Evolutionary conservation across 2,329 filamentous ascomycete genomes (phyloP).

Genomic region (Penicillium crustosum): DNA sequence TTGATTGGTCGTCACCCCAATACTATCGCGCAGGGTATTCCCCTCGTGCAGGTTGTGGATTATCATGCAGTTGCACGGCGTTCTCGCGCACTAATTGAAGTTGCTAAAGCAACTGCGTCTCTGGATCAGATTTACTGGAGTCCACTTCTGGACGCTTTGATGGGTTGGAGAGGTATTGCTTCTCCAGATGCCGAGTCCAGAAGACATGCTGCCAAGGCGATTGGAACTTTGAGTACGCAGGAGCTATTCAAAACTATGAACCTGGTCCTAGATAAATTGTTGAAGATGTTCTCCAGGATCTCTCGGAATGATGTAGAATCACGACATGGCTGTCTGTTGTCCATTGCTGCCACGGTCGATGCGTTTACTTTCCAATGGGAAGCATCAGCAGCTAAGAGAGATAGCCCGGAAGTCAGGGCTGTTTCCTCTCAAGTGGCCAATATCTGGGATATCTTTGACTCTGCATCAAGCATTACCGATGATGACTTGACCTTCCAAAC

Average conservation of each 20-base stretch:
- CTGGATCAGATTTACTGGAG: constrained; percentile 65
- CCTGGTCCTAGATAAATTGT: constrained; percentile 35
- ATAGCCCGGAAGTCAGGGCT: constrained; percentile 25
- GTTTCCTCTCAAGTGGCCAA: constrained; percentile 31
- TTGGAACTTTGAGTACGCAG: constrained; percentile 54
- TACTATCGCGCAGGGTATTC: constrained; percentile 75
- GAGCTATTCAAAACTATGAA: constrained; percentile 32
- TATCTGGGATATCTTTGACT: constrained; percentile 43
- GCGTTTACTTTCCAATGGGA: constrained; percentile 29
- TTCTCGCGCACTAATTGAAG: constrained; percentile 74
- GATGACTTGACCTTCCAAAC: constrained; percentile 42
- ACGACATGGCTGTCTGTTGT: constrained; percentile 47
- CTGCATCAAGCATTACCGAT: constrained; percentile 33
- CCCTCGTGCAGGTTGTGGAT: constrained; percentile 84
- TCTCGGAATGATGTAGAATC: constrained; percentile 43
- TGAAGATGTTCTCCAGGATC: constrained; percentile 38
- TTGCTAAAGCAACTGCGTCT: constrained; percentile 67
- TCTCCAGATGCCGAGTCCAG: constrained; percentile 74
- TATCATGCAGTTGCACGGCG: constrained; percentile 91
- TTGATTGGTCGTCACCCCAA: constrained; percentile 90
- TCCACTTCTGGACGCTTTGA: constrained; percentile 67
- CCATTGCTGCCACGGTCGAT: constrained; percentile 41
- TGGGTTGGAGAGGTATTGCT: constrained; percentile 85
- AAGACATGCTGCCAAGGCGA: constrained; percentile 67
- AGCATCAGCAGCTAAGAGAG: constrained; percentile 16